Conservation (phyloP, 306 rosid genomes). For the Fragaria nilgerrensis region DNA sequence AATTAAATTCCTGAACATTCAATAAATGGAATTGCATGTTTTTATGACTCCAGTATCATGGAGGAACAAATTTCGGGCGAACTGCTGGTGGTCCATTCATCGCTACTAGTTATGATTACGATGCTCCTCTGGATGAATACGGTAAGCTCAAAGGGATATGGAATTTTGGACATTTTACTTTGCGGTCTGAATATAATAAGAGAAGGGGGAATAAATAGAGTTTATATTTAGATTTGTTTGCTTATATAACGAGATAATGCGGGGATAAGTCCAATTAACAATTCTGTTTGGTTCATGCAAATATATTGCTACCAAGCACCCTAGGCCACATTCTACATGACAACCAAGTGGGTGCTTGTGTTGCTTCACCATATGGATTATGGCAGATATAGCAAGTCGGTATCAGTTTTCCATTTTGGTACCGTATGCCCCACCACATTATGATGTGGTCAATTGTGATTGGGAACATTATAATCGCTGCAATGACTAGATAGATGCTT, state of each 20-base stretch:
- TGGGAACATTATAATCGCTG: background rate
- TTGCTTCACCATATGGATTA: background rate
- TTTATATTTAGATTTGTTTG: background rate
- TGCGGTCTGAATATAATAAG: constrained; percentile 3
- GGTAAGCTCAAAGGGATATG: constrained; percentile 44
- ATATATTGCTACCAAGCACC: background rate
- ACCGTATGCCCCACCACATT: background rate
- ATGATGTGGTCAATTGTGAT: background rate
- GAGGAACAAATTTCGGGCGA: constrained; percentile 98
- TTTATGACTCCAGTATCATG: constrained; percentile 69
- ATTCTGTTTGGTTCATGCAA: constrained; percentile 1
- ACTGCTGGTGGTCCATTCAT: constrained; percentile 99
- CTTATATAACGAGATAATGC: background rate
- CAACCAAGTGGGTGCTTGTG: background rate
- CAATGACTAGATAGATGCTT: constrained; percentile 1
- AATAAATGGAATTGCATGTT: constrained; percentile 23
- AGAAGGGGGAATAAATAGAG: constrained; percentile 1
- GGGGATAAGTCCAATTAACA: background rate
- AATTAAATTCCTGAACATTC: constrained; percentile 5
- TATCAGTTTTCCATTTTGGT: too few species aligned
- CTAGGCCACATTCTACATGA: background rate
- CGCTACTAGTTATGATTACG: constrained; percentile 95
- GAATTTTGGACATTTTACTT: background rate
- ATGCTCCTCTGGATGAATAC: constrained; percentile 95
- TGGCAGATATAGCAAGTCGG: too few species aligned